Percentiles rank a stretch among this genome's conserved stretches.
phyloP scores from a whole-genome alignment of 2,329 filamentous ascomycete genomes.

The Colletotrichum sp. region DNA sequence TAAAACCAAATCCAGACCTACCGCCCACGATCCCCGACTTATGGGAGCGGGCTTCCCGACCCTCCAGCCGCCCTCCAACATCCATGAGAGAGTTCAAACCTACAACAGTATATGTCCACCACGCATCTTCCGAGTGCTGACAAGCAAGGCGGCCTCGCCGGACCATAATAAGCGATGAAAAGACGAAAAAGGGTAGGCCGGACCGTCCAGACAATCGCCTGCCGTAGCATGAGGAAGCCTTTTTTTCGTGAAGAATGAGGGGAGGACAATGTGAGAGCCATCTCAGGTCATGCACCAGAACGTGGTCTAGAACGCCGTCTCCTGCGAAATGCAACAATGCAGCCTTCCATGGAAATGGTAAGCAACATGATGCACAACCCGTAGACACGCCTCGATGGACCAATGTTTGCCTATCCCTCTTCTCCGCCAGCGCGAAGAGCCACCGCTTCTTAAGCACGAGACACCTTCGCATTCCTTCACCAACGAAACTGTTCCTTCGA shows the following conservation, averaged over 20 bases:
- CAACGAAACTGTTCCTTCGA: slow-evolving; percentile 29
- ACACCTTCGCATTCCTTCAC: slow-evolving; percentile 11
- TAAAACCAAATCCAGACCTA: slow-evolving; percentile 18
- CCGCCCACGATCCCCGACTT: slow-evolving; percentile 3
- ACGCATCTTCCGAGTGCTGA: slow-evolving; percentile 11
- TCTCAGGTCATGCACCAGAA: slow-evolving; percentile 56
- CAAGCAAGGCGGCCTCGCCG: background rate
- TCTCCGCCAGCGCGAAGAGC: background rate
- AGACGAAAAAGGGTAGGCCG: slow-evolving; percentile 10
- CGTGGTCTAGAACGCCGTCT: slow-evolving; percentile 51
- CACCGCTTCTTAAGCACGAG: background rate
- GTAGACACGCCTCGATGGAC: background rate
- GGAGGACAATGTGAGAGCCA: slow-evolving; percentile 48
- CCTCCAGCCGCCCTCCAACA: background rate
- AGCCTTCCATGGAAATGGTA: slow-evolving; percentile 24
- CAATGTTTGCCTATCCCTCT: background rate
- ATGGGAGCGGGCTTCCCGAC: slow-evolving; percentile 13
- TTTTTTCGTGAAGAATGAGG: slow-evolving; percentile 21
- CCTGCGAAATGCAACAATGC: slow-evolving; percentile 40
- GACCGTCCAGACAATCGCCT: slow-evolving; percentile 7
- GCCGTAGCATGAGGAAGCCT: background rate
- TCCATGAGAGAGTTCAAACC: background rate
- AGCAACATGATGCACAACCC: slow-evolving; percentile 1
- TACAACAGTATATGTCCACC: background rate
- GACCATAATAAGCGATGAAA: slow-evolving; percentile 16